Evolutionary conservation across 768 basidiomycete species (phyloP).

Genomic region (Lactarius hatsudake): DNA sequence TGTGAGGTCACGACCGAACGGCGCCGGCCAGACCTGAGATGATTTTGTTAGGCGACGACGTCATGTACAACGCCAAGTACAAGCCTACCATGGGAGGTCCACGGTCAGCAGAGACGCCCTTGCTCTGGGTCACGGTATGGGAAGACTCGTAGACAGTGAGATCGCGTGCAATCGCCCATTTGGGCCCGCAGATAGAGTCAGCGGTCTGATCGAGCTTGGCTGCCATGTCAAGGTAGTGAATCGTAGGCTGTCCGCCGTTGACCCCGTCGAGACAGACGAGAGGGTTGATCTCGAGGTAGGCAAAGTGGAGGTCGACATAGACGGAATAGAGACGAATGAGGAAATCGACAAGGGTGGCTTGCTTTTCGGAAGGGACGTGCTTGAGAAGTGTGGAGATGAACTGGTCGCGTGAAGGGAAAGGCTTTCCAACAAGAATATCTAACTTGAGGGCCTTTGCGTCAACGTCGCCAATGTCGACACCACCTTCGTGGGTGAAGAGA

Average conservation of each 20-base stretch:
- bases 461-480: conserved; percentile 98
- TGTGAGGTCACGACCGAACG: conserved; percentile 95
- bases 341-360: conserved; percentile 93
- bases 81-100: conserved; percentile 87
- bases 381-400: conserved; percentile 75
- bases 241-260: conserved; percentile 64
- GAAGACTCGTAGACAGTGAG: conserved; percentile 65
- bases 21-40: conserved; percentile 74
- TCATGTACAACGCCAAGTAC: background rate
- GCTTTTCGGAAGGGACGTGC: conserved; percentile 80
- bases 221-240: conserved; percentile 99
- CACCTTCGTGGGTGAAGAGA: conserved; percentile 98
- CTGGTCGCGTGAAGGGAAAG: conserved; percentile 79
- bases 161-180: conserved; percentile 98
- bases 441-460: conserved; percentile 95
- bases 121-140: conserved; percentile 42
- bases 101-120: conserved; percentile 76
- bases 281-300: conserved; percentile 99
- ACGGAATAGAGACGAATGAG: conserved; percentile 92
- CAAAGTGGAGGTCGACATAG: conserved; percentile 98
- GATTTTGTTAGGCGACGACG: background rate
- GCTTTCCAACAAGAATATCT: conserved; percentile 67
- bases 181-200: conserved; percentile 95
- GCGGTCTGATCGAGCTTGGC: conserved; percentile 99
- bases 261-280: conserved; percentile 88